Percentiles rank a stretch among this genome's conserved stretches.
These are phyloP conservation scores for Neofusicoccum sp. DNA, from an alignment of 2,329 filamentous ascomycete species.

Conservation along the genomic window DNA sequence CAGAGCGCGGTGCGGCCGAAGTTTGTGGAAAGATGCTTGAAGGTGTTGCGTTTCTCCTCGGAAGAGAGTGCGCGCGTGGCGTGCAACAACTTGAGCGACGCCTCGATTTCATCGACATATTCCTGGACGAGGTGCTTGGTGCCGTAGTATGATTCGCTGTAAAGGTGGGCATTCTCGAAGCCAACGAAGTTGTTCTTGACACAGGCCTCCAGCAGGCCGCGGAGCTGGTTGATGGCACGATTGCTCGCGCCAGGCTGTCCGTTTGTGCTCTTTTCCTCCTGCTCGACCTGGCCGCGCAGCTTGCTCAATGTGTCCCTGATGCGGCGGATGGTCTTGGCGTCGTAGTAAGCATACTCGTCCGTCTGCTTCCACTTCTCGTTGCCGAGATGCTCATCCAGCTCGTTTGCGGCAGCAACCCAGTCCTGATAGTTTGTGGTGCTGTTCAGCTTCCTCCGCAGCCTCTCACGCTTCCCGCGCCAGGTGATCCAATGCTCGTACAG, in stretches of 20 bases:
- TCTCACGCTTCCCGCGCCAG: constrained; percentile 78
- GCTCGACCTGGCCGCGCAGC: constrained; percentile 53
- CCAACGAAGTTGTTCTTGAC: constrained; percentile 98
- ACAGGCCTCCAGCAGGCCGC: constrained; percentile 77
- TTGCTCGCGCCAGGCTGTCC: constrained; percentile 25
- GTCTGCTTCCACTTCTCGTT: constrained; percentile 78
- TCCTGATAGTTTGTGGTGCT: constrained; percentile 72
- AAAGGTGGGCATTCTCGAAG: constrained; percentile 89
- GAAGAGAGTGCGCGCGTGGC: constrained; percentile 64
- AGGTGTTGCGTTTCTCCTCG: constrained; percentile 75
- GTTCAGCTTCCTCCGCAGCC: constrained; percentile 68
- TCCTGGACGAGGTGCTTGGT: constrained; percentile 93
- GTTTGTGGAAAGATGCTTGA: constrained; percentile 86
- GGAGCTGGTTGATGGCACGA: constrained; percentile 70
- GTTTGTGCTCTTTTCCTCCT: constrained; percentile 51
- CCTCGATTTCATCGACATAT: constrained; percentile 82
- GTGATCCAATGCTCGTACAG: constrained; percentile 88
- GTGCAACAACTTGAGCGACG: constrained; percentile 65
- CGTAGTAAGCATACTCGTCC: constrained; percentile 76
- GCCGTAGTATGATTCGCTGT: constrained; percentile 95
- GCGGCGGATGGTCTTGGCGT: constrained; percentile 75
- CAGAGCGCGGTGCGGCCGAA: constrained; percentile 91
- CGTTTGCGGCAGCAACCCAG: constrained; percentile 77
- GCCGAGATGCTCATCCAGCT: constrained; percentile 76
- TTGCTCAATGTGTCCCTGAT: constrained; percentile 74